Base-by-base conservation (phyloP, 2,329 filamentous ascomycete species). In the Cryphonectria radicalis region DNA sequence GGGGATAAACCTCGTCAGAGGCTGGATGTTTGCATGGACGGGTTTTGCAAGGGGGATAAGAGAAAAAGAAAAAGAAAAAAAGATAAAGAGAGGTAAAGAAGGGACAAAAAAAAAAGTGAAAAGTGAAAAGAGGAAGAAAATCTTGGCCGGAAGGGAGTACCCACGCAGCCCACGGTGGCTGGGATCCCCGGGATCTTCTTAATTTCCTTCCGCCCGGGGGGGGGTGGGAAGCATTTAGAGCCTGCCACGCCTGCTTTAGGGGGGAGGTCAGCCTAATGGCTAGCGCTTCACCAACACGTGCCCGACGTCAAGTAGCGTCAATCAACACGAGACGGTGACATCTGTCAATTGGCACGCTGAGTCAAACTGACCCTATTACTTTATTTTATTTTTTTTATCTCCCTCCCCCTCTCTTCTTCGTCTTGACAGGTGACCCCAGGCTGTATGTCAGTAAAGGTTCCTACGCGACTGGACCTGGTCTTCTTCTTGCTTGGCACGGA, bases 271-370 rank as follows among this genome's bases (percentile, higher is more conserved):
- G 53, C 43, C 43, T 50, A 19, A 22, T 22, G 43, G 43, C 53
- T 57, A 32, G 53, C 28, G 53, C 53, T 13, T 13, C 28, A 17
- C 53, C 59, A n/a, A 6, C 53, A 62, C 19, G 32, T 37, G 59
- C 59, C 55, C 28, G 28, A 7, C 14, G 13, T 59, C 53, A 19
- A 17, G 59, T 62, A 40, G 35, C 35, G 19, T 4, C 22, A 37
- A 37, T 62, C 11, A 62, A 62, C 35, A 37, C 59, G 59, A 62
- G 59, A 62, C 59, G 35, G 32, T 62, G 59, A 40, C 59, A 62
- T 62, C 59, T 62, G 59, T 62, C 59, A 62, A 11, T 32, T 19
- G 13, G 57, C 25, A 32, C 25, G 53, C 53, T 28, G 53, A 28
- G 53, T 28, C 11, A 28, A 28, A 28, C 3, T 55, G 8, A 7